Base-by-base conservation (phyloP, 352 stramenopile genomes). In the Pythium folliculosum region DNA sequence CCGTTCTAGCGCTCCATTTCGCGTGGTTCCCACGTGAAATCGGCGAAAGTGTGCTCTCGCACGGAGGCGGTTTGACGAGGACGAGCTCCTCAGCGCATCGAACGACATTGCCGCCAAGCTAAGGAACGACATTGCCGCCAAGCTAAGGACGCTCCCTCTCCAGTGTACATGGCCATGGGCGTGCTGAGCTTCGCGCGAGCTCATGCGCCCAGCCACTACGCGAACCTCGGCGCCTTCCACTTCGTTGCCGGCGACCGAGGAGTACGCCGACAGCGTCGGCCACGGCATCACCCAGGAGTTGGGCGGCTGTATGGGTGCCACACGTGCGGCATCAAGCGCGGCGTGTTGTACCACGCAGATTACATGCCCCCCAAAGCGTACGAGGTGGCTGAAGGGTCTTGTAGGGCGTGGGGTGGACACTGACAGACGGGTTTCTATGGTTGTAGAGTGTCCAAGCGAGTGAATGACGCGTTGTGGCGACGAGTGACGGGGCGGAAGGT, bases 351-450 rank as follows among this genome's bases (percentile, higher is more conserved):
- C 55, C 84, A 94, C 51, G 88, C 82, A 49, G 88, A 96, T 59
- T 86, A 96, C 75, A 91, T 92, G 84, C 88, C 86, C 1, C 88
- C 84, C 19, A 93, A 89, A 70, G 62, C 88, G 88, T 94, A 52
- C 22, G 45, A 43, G 37, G 14, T 43, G 14, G 37, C 9, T 12
- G 37, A 13, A 12, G 10, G 35, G 14, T 2, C 10, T 12, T 12
- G 37, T 43, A 7, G 14, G 3, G 37, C 3, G 14, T 43, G 37
- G 37, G 3, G 1, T 43, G 3, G 37, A 7, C 25, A 62, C 40
- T 60, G 19, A 60, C 35, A n/a, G 37, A 17, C 14, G 37, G 9
- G 3, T 43, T 43, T 13, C 14, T 2, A 13, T 43, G 2, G 27
- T 43, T 19, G 25, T 67, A 91, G 84, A 14, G 74, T 93, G 38